A percentile compares a stretch with the other conserved stretches of the same genome.
These are phyloP conservation scores for Clavispora vitiphila DNA, from an alignment of 805 yeast genomes.

Conservation along the genomic window DNA sequence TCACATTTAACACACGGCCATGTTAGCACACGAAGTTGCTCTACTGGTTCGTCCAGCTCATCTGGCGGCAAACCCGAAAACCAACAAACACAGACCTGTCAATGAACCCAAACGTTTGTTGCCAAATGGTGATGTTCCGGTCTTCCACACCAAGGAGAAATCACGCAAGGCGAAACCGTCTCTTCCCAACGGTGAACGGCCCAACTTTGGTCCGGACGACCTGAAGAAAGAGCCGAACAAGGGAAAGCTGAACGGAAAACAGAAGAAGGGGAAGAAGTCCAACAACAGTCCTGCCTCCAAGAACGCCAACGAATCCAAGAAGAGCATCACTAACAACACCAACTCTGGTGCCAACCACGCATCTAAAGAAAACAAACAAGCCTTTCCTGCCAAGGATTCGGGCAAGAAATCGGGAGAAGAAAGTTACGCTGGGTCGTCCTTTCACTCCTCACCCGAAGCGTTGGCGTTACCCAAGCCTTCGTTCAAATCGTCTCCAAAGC, in stretches of 20 bases:
- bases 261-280: not conserved
- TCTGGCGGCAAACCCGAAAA: conserved; percentile 6
- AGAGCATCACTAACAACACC: conserved; percentile 3
- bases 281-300: conserved; percentile 3
- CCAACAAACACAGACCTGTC: conserved; percentile 13
- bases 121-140: conserved; percentile 29
- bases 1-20: conserved; percentile 3
- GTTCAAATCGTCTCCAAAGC: conserved; percentile 26
- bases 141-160: conserved; percentile 11
- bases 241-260: not conserved
- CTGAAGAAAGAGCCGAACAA: conserved; percentile 1
- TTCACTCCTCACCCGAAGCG: conserved; percentile 54
- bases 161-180: conserved; percentile 8
- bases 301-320: conserved; percentile 3
- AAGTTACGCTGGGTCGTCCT: conserved; percentile 53
- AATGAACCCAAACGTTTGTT: conserved; percentile 15
- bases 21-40: conserved; percentile 30
- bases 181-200: conserved; percentile 24
- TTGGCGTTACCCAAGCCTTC: conserved; percentile 53
- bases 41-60: conserved; percentile 18
- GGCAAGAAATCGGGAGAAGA: conserved; percentile 18
- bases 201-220: conserved; percentile 14
- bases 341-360: conserved; percentile 1
- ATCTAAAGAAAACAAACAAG: not conserved
- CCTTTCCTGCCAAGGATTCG: not conserved